These are phyloP conservation scores for Heterobasidion occidentale DNA, from an alignment of 1,284 basidiomycete species.

Conservation along the genomic window DNA sequence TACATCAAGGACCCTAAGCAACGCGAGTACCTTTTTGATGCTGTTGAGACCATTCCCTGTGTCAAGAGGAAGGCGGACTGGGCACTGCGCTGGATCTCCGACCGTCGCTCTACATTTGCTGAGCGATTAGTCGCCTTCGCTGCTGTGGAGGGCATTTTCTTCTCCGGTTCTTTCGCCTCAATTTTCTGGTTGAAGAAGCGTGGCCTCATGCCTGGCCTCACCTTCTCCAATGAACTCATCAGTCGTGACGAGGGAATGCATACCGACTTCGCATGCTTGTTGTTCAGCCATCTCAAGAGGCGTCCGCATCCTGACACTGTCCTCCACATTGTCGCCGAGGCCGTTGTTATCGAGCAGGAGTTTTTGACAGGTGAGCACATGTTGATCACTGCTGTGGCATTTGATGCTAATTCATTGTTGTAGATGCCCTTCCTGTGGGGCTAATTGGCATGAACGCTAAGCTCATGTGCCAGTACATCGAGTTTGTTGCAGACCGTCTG, in stretches of 20 bases:
- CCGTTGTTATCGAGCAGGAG: slow-evolving; percentile 81
- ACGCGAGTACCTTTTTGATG: slow-evolving; percentile 87
- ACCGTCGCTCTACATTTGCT: slow-evolving; percentile 77
- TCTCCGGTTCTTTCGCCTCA: slow-evolving; percentile 90
- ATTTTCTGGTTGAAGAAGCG: slow-evolving; percentile 99
- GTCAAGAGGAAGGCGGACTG: slow-evolving; percentile 91
- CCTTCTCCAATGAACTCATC: slow-evolving; percentile 97
- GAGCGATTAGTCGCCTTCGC: slow-evolving; percentile 95
- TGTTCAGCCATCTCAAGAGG: slow-evolving; percentile 52
- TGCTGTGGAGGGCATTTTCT: slow-evolving; percentile 98
- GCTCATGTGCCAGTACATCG: slow-evolving; percentile 93
- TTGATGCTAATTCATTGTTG: background rate
- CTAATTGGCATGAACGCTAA: slow-evolving; percentile 82
- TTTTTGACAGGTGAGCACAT: slow-evolving; percentile 63
- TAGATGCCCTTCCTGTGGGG: slow-evolving; percentile 64
- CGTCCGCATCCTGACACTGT: slow-evolving; percentile 15
- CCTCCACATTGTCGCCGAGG: slow-evolving; percentile 70
- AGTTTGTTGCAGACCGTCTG: slow-evolving; percentile 93
- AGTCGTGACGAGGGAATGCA: slow-evolving; percentile 98
- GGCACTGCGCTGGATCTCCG: slow-evolving; percentile 92
- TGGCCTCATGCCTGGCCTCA: slow-evolving; percentile 95
- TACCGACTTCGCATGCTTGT: slow-evolving; percentile 95
- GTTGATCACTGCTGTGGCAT: background rate
- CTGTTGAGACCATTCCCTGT: slow-evolving; percentile 91
- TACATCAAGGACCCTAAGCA: slow-evolving; percentile 89